phyloP scores from a whole-genome alignment of 768 basidiomycete genomes.

The Suillus paluster region DNA sequence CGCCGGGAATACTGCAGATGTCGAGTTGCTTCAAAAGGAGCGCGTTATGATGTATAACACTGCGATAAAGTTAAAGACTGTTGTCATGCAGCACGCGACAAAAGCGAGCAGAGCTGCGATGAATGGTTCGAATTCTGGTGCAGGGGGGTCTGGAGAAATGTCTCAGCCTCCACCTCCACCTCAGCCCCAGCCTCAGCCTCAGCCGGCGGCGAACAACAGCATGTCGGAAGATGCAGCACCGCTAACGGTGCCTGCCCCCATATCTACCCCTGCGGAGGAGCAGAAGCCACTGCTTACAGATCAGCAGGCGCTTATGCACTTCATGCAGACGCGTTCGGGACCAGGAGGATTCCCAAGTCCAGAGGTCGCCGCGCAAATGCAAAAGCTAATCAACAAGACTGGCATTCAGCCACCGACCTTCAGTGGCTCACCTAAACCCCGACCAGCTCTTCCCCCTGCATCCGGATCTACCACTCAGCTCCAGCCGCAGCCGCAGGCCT shows the following conservation, averaged over 20 bases:
- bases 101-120: neutral
- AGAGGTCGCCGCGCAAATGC: slow-evolving; percentile 46
- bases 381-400: slow-evolving; percentile 53
- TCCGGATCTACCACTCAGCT: slow-evolving; percentile 1
- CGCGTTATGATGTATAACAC: slow-evolving; percentile 5
- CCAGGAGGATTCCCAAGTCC: slow-evolving; percentile 13
- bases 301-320: slow-evolving; percentile 28
- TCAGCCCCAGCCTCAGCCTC: neutral
- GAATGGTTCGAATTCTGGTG: neutral
- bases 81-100: slow-evolving; percentile 19
- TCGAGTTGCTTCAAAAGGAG: slow-evolving; percentile 19
- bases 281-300: slow-evolving; percentile 23
- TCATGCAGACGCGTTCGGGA: slow-evolving; percentile 34
- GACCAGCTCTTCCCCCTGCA: neutral
- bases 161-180: neutral
- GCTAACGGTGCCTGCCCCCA: neutral
- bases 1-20: slow-evolving; percentile 21
- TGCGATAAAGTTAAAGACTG: slow-evolving; percentile 16
- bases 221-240: neutral
- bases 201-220: neutral
- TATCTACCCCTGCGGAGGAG: slow-evolving; percentile 19
- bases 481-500: neutral
- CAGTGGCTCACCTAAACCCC: slow-evolving; percentile 19
- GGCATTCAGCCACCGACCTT: slow-evolving; percentile 30
- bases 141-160: neutral